Evolutionary conservation across 2,329 filamentous ascomycete genomes (phyloP), one percentile per base, ranked within the genome.

Genomic region (Diaporthe ilicicola): DNA sequence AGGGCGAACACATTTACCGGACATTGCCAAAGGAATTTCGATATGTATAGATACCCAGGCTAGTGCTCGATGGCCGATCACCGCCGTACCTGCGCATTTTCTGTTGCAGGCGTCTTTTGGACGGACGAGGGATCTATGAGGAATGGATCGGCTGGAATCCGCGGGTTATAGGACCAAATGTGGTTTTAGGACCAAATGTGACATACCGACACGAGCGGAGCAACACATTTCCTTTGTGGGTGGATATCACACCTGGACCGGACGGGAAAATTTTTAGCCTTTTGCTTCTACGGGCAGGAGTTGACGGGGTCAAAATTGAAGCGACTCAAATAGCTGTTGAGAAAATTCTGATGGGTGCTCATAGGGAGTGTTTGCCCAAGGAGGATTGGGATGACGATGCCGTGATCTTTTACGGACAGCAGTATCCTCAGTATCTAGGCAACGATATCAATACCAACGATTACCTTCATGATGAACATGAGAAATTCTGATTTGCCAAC

Each of bases 41-140:
- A 15, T 50, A 12, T 24, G 59, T 50, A 50, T 50, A 64, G 59
- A 64, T 64, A 64, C 59, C 59, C 59, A 19, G 44, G 44, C 59
- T 64, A n/a, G n/a, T 64, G 29, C 37, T 64, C n/a, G 44, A 50
- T 24, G 59, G 59, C 44, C 44, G 50, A 64, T 27, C 37, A 61
- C 55, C 44, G 50, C 29, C 32, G n/a, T 50, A 24, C n/a, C 59
- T 48, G 29, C 44, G n/a, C n/a, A n/a, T n/a, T n/a, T n/a, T n/a
- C n/a, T 50, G 59, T 64, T 64, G 27, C 42, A 32, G 15, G 10
- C 48, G 24, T 62, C 9, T 15, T 34, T 32, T 48, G 8, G 32
- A 29, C n/a, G 59, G 46, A 4, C n/a, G 19, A 44, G 59, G 13
- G 4, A 34, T 50, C 10, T 24, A 34, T 44, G 27, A 27, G 7